Evolutionary conservation across 257 asterid species (phyloP).

Genomic region (Solanum piurae): DNA sequence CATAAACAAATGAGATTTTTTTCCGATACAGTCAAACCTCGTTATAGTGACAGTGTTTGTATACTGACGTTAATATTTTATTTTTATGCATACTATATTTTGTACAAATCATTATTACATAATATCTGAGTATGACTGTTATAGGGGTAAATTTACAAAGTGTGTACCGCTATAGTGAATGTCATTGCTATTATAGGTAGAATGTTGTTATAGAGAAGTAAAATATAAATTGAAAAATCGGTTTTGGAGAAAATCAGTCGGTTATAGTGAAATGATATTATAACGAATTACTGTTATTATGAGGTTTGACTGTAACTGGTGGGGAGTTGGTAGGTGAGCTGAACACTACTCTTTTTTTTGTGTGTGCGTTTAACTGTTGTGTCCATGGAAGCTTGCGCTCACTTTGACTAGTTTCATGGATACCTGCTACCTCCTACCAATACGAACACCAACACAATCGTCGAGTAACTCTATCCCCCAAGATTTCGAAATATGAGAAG

Average conservation of each 20-base stretch:
- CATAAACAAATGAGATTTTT: background rate
- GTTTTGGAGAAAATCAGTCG: background rate
- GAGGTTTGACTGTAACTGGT: constrained; percentile 4
- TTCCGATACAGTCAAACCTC: background rate
- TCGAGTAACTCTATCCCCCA: background rate
- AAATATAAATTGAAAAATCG: background rate
- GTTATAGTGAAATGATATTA: background rate
- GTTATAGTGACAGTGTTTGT: background rate
- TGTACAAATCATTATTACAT: background rate
- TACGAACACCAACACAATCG: background rate
- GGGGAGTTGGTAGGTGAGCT: background rate
- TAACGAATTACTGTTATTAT: background rate
- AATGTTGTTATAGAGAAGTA: background rate
- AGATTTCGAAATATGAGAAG: background rate
- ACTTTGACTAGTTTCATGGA: background rate
- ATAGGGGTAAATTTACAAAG: background rate
- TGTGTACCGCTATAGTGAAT: background rate
- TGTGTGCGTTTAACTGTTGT: background rate
- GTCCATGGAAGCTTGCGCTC: background rate
- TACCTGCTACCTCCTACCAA: background rate
- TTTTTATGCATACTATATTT: background rate
- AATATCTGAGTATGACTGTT: background rate
- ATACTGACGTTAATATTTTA: background rate
- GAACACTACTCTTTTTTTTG: background rate
- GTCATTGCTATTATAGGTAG: too few species aligned